phyloP scores from a whole-genome alignment of 2,329 filamentous ascomycete genomes.

The Lachnellula cervina region DNA sequence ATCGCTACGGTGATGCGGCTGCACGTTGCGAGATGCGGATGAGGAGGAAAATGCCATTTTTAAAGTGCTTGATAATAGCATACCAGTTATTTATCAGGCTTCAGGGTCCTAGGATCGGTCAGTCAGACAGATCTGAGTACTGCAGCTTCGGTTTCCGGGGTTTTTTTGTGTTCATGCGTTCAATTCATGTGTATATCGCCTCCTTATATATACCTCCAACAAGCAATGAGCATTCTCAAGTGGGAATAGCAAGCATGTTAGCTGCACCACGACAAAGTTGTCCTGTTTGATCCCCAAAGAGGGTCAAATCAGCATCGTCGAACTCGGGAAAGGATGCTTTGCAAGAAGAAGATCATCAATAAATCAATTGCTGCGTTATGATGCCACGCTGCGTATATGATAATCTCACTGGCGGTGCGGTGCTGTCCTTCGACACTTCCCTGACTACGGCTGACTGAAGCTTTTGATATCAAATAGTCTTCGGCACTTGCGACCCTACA shows the following conservation, averaged over 20 bases:
- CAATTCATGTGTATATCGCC: neutral
- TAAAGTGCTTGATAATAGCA: no score
- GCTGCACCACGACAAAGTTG: neutral
- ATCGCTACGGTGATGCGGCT: neutral
- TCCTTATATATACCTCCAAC: neutral
- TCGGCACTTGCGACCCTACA: slow-evolving; percentile 14
- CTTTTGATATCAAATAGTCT: neutral
- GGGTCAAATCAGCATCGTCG: no score
- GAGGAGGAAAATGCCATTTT: no score
- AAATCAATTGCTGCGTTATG: slow-evolving; percentile 3
- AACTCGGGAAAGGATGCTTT: no score
- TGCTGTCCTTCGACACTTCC: slow-evolving; percentile 2
- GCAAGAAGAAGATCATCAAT: neutral
- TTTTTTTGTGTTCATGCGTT: neutral
- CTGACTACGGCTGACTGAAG: neutral
- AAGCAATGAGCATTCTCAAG: neutral
- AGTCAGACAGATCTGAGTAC: no score
- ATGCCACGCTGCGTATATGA: slow-evolving; percentile 2
- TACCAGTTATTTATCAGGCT: no score
- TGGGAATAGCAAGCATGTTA: neutral
- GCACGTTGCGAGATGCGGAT: neutral
- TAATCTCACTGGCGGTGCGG: neutral
- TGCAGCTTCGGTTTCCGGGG: no score
- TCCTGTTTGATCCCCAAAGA: no score
- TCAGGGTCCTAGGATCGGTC: no score